A percentile compares a stretch with the other conserved stretches of the same genome.
Evolutionary conservation across 2,329 filamentous ascomycete species (phyloP).

Genomic region (Xylariaceae sp.): DNA sequence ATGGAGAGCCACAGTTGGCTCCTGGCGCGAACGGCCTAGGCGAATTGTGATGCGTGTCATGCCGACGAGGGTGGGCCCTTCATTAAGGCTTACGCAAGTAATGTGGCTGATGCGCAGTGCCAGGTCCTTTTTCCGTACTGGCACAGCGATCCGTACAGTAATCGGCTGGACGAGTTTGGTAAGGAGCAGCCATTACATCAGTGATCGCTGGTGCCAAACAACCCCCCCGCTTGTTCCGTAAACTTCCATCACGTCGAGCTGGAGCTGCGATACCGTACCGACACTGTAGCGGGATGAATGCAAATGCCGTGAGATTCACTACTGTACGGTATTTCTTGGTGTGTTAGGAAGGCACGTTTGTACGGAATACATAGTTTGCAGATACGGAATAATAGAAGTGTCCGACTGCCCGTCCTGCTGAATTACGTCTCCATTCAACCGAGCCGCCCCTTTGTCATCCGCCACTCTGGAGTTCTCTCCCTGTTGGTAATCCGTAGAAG

Average conservation of each 20-base stretch:
- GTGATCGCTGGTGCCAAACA: constrained; percentile 15
- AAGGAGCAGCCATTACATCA: constrained; percentile 32
- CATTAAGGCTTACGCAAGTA: constrained; percentile 31
- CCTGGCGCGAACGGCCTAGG: neutral
- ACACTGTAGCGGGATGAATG: neutral
- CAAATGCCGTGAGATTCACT: neutral
- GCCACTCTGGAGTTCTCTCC: neutral
- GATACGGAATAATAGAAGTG: too few species aligned
- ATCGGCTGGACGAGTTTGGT: neutral
- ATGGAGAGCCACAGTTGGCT: neutral
- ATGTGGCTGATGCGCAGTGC: constrained; percentile 31
- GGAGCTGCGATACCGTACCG: constrained; percentile 8
- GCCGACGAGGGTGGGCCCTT: constrained; percentile 21
- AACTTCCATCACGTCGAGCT: constrained; percentile 19
- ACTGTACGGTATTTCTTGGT: neutral
- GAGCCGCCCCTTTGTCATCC: constrained; percentile 1
- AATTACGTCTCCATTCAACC: constrained; percentile 11
- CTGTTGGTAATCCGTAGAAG: neutral
- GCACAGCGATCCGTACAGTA: too few species aligned
- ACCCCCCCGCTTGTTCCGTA: constrained; percentile 13
- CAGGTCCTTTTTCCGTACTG: neutral
- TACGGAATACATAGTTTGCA: too few species aligned
- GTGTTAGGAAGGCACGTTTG: too few species aligned
- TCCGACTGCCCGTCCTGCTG: neutral
- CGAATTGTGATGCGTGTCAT: constrained; percentile 15